Percentiles rank a stretch among this genome's conserved stretches.
Evolutionary conservation across 768 basidiomycete genomes (phyloP).

Genomic region (Pisolithus sp.): DNA sequence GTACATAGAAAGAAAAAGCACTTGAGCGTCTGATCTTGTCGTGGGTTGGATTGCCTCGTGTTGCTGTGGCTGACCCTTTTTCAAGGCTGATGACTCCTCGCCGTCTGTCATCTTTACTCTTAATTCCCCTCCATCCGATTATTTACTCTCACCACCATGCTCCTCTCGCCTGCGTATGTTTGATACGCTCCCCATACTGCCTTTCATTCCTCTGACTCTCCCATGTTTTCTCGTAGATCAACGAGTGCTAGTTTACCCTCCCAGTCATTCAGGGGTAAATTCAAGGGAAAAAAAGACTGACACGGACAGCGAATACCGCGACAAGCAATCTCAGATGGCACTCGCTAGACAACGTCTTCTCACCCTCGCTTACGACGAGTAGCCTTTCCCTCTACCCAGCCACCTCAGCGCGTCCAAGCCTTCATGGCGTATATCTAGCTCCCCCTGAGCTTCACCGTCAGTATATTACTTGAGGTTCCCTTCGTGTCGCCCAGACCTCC

Average conservation of each 20-base stretch:
- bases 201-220: constrained; percentile 17
- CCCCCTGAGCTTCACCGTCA: constrained; percentile 58
- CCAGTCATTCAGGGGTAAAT: constrained; percentile 52
- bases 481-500: neutral
- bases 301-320: constrained; percentile 59
- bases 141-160: constrained; percentile 42
- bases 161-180: constrained; percentile 74
- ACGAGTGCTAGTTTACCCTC: constrained; percentile 55
- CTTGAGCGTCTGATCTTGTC: constrained; percentile 7
- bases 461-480: constrained; percentile 16
- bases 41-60: constrained; percentile 60
- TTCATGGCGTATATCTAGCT: constrained; percentile 37
- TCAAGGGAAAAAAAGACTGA: constrained; percentile 56
- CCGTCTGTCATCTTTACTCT: constrained; percentile 17
- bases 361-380: constrained; percentile 73
- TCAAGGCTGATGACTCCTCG: constrained; percentile 22
- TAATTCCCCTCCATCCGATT: constrained; percentile 14
- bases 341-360: constrained; percentile 69
- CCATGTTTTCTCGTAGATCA: constrained; percentile 45
- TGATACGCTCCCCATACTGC: constrained; percentile 19
- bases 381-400: constrained; percentile 1
- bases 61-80: constrained; percentile 40
- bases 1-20: neutral
- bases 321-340: constrained; percentile 54
- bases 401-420: constrained; percentile 2